Evolutionary conservation across 306 rosid genomes (phyloP), one percentile per base, ranked within the genome.

Genomic region (Sindora glabra): DNA sequence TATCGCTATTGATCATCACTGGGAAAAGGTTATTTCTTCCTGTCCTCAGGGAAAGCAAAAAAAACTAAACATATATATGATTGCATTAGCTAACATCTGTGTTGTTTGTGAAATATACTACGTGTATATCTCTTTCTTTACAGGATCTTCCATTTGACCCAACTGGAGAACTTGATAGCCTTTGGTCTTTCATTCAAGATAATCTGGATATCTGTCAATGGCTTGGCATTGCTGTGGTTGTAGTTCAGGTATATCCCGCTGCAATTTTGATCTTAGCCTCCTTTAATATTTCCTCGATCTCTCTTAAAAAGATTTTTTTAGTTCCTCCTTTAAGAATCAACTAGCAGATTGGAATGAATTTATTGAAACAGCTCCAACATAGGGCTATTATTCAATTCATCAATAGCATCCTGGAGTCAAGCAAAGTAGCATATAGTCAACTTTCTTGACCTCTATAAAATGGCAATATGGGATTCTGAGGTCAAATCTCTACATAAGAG

Each of bases 141-240:
- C 72, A 94, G 99, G 95, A 89, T 78, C 53, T 94, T 73, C 99
- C 99, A 22, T 19, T 68, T 13, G 95, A 94, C 74, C 87, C 97
- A 7, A 94, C 97, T 3, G 97, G 97, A 33, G 79, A 84, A 68
- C 80, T 92, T 50, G 80, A 82, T 3, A 72, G 66, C 72, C 79
- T 94, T 61, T 74, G 70, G 57, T 53, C 78, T 33, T 94, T 86
- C 78, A 71, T 94, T 63, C 75, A 78, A 70, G 84, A 82, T 16
- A 89, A 94, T 64, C 60, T 33, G 41, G 94, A 86, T 51, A 59
- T 86, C 56, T 94, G 87, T 72, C 70, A 61, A 75, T 94, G 99
- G 97, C 78, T 78, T 34, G 97, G 97, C 51, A 58, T 89, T 34
- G 6, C 56, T 33, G 95, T 89, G 56, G 59, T 88, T 58, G 64